phyloP scores from a whole-genome alignment of 1,284 basidiomycete species.

The Crepidotus sp. region DNA sequence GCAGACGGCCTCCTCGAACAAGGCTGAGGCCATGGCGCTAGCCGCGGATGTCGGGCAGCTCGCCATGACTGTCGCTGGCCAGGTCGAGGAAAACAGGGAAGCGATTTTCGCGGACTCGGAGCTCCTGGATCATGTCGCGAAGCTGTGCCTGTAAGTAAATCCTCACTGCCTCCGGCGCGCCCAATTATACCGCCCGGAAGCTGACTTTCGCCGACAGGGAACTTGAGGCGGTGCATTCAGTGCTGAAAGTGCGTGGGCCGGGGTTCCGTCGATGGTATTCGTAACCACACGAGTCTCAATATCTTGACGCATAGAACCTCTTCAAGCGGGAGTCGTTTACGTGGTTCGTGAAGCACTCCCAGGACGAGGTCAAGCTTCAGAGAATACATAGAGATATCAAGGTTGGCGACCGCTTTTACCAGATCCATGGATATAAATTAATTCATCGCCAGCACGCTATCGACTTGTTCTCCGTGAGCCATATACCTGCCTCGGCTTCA shows the following conservation, averaged over 20 bases:
- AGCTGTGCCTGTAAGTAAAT: conserved; percentile 16
- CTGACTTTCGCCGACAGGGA: conserved; percentile 13
- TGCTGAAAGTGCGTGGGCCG: conserved; percentile 14
- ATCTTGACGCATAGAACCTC: conserved; percentile 5
- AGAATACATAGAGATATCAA: conserved; percentile 16
- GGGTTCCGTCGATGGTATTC: neutral
- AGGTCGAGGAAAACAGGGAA: conserved; percentile 14
- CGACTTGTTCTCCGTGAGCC: conserved; percentile 16
- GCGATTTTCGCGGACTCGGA: conserved; percentile 12
- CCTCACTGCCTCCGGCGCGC: neutral
- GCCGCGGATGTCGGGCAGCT: conserved; percentile 12
- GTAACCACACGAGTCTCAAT: neutral
- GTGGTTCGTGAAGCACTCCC: conserved; percentile 17
- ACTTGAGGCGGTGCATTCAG: conserved; percentile 15
- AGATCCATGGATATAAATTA: neutral
- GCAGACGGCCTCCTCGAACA: conserved; percentile 17
- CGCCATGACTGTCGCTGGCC: conserved; percentile 10
- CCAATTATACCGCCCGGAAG: conserved; percentile 1
- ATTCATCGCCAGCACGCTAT: conserved; percentile 14
- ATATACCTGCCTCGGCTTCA: neutral
- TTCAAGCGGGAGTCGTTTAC: conserved; percentile 16
- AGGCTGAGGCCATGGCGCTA: conserved; percentile 13
- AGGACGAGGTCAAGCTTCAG: conserved; percentile 16
- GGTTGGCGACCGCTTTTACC: conserved; percentile 1
- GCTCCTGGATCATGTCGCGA: conserved; percentile 13